phyloP scores from a whole-genome alignment of 75 land plant species.

The Adiantum capillusveneris region DNA sequence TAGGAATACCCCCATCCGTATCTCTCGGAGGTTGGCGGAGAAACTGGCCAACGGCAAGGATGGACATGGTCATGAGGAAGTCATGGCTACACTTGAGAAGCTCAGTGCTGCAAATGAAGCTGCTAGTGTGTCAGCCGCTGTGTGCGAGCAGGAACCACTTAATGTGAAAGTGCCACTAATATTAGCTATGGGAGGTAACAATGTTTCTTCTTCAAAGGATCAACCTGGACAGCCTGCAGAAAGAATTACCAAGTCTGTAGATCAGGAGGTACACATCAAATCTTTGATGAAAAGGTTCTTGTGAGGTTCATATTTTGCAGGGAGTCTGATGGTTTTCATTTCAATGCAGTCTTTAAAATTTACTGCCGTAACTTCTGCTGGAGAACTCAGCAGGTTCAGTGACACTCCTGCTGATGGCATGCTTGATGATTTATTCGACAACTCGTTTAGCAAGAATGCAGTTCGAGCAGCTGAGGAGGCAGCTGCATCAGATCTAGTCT shows the following conservation, averaged over 20 bases:
- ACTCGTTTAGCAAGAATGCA: constrained; percentile 24
- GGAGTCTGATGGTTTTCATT: background rate
- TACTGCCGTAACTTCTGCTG: constrained; percentile 12
- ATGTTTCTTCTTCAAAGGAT: background rate
- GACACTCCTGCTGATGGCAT: constrained; percentile 86
- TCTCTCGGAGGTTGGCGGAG: constrained; percentile 9
- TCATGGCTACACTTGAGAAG: background rate
- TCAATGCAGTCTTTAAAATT: constrained; percentile 32
- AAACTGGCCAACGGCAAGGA: background rate
- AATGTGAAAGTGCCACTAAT: too few relatives aligned
- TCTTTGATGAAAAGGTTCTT: too few relatives aligned
- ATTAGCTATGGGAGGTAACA: background rate
- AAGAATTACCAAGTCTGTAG: background rate
- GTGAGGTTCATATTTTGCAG: background rate
- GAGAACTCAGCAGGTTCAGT: constrained; percentile 71
- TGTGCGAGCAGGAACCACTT: too few relatives aligned
- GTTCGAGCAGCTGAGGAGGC: constrained; percentile 41
- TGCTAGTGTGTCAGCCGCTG: background rate
- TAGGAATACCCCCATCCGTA: constrained; percentile 13
- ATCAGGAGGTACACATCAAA: background rate
- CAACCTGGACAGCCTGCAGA: background rate
- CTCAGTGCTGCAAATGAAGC: background rate
- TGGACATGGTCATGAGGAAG: constrained; percentile 2
- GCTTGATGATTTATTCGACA: constrained; percentile 82
- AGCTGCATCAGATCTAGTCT: constrained; percentile 36